A percentile compares a stretch with the other conserved stretches of the same genome.
Conservation (phyloP, 176 grass and related monocot genomes). For the Oryza meridionalis region DNA sequence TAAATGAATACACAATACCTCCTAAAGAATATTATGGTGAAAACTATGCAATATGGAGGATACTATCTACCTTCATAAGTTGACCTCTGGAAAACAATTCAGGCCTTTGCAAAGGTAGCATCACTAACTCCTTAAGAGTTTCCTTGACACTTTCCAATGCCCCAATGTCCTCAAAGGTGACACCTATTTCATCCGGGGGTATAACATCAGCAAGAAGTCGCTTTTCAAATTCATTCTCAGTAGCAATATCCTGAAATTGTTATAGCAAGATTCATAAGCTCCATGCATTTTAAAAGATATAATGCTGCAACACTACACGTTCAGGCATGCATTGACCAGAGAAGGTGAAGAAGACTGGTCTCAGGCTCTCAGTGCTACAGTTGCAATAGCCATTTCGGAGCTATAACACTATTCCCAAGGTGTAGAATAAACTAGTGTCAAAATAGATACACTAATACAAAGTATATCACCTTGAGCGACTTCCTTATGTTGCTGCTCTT, state of each 20-base stretch:
- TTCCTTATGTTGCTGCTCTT: constrained; percentile 83
- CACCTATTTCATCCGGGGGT: constrained; percentile 87
- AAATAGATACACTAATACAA: constrained; percentile 25
- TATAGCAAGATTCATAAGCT: constrained; percentile 42
- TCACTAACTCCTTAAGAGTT: constrained; percentile 97
- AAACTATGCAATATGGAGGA: not conserved
- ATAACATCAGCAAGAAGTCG: constrained; percentile 93
- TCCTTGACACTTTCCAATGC: constrained; percentile 93
- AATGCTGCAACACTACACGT: not conserved
- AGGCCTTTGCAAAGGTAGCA: constrained; percentile 97
- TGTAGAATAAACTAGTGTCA: not conserved
- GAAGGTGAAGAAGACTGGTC: not conserved
- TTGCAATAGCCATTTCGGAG: not conserved
- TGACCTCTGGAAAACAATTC: constrained; percentile 95
- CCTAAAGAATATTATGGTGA: not conserved
- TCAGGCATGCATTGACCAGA: not conserved
- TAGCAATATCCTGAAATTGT: constrained; percentile 77
- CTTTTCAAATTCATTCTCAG: constrained; percentile 98
- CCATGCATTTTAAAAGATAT: constrained; percentile 22
- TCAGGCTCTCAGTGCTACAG: not conserved
- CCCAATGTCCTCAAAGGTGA: constrained; percentile 91
- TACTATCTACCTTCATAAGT: constrained; percentile 77
- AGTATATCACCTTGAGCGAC: constrained; percentile 73
- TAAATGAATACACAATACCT: constrained; percentile 12
- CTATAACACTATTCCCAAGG: not conserved